Percentiles rank a stretch among this genome's conserved stretches.
Conservation (phyloP, 2,329 filamentous ascomycete genomes). For the Penicillium capsulatum region DNA sequence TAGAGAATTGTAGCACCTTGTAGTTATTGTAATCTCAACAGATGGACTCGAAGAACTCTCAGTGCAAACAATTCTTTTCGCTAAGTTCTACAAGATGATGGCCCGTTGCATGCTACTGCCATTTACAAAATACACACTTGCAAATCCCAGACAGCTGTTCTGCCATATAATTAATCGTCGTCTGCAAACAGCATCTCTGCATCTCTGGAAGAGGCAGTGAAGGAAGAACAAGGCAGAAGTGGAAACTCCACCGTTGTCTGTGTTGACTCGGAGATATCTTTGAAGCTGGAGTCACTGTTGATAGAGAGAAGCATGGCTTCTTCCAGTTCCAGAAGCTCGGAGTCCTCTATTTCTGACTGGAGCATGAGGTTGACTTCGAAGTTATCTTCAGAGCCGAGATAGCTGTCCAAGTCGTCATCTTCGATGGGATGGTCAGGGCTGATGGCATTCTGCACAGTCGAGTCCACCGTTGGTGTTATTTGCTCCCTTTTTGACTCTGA, state of each 20-base stretch:
- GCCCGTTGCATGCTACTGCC: too few species aligned
- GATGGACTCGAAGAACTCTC: too few species aligned
- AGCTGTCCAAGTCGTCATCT: neutral
- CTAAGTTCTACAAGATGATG: too few species aligned
- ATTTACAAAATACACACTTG: neutral
- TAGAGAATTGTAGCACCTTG: too few species aligned
- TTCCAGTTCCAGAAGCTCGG: neutral
- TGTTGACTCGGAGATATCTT: slow-evolving; percentile 9
- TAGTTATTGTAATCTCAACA: too few species aligned
- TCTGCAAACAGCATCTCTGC: slow-evolving; percentile 2
- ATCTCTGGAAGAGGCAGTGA: neutral
- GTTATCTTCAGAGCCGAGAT: neutral
- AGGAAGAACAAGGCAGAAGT: neutral
- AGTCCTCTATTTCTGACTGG: neutral
- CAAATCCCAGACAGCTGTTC: neutral
- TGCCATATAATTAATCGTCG: neutral
- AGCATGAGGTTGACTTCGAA: neutral
- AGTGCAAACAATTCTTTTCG: too few species aligned
- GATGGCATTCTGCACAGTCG: neutral
- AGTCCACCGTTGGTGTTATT: too few species aligned
- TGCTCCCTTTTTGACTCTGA: too few species aligned
- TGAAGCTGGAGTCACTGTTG: slow-evolving; percentile 10
- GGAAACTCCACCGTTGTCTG: slow-evolving; percentile 9
- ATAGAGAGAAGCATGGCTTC: slow-evolving; percentile 10
- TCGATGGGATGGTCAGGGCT: neutral